These are phyloP conservation scores for Stephania cephalantha DNA, from an alignment of 164 flowering plant genomes.

Conservation along the genomic window DNA sequence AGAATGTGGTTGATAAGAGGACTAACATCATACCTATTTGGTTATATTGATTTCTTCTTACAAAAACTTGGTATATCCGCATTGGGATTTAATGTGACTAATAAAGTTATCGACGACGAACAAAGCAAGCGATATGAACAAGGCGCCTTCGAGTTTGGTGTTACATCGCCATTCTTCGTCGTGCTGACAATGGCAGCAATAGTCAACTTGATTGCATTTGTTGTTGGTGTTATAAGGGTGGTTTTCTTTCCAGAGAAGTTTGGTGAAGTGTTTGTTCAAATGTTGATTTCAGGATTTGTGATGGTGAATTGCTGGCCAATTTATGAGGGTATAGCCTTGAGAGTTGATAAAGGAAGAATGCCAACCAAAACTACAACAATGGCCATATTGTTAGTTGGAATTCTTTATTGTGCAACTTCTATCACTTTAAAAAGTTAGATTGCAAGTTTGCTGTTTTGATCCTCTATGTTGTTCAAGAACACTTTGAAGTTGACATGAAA, in stretches of 20 bases:
- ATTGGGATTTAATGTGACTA: slow-evolving; percentile 50
- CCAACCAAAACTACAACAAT: slow-evolving; percentile 22
- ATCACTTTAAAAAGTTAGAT: background rate
- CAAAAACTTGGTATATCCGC: slow-evolving; percentile 32
- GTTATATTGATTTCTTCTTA: slow-evolving; percentile 32
- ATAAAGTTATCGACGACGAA: slow-evolving; percentile 44
- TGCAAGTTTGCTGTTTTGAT: no score
- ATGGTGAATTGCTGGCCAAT: slow-evolving; percentile 49
- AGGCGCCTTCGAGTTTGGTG: slow-evolving; percentile 61
- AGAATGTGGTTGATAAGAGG: slow-evolving; percentile 72
- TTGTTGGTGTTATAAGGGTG: slow-evolving; percentile 11
- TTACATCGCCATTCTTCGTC: background rate
- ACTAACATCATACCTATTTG: slow-evolving; percentile 42
- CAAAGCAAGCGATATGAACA: slow-evolving; percentile 44
- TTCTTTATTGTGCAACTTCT: background rate
- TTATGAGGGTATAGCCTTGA: slow-evolving; percentile 57
- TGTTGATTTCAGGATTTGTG: slow-evolving; percentile 41
- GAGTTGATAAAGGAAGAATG: slow-evolving; percentile 52
- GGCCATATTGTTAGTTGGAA: slow-evolving; percentile 22
- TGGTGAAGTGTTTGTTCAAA: slow-evolving; percentile 26
- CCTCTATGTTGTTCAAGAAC: no score
- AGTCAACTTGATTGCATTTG: slow-evolving; percentile 41
- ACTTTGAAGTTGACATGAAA: no score
- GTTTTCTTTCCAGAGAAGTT: slow-evolving; percentile 10
- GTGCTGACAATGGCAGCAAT: background rate